Conservation (phyloP, 2,329 filamentous ascomycete species). For the Penicillium psychrosexuale region DNA sequence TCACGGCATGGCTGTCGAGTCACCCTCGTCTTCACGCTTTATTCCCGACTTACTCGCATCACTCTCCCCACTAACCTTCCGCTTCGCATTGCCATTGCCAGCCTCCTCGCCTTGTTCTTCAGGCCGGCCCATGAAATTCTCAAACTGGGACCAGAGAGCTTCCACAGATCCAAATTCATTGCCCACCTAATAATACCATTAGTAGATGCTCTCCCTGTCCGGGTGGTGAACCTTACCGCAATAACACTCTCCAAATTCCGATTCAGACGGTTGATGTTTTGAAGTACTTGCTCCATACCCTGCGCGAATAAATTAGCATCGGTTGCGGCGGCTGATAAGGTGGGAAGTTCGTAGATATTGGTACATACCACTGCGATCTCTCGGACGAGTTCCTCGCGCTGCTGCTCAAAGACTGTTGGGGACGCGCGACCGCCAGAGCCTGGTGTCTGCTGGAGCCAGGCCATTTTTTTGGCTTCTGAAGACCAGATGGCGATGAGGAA, state of each 20-base stretch:
- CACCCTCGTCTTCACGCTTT: conserved; percentile 16
- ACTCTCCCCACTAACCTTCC: conserved; percentile 26
- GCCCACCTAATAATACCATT: conserved; percentile 61
- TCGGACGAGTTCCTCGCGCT: conserved; percentile 41
- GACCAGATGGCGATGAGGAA: background rate
- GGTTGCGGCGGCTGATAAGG: background rate
- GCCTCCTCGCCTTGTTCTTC: conserved; percentile 40
- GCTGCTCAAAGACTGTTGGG: conserved; percentile 43
- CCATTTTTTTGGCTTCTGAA: conserved; percentile 8
- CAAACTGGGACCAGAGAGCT: conserved; percentile 94
- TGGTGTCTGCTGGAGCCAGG: conserved; percentile 18
- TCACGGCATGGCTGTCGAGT: conserved; percentile 14
- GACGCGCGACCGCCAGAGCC: conserved; percentile 17
- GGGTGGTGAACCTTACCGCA: conserved; percentile 56
- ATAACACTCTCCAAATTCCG: conserved; percentile 88
- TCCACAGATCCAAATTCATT: conserved; percentile 98
- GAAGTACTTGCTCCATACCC: conserved; percentile 82
- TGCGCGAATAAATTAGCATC: conserved; percentile 25
- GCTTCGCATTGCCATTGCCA: conserved; percentile 26
- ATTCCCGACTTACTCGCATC: conserved; percentile 21
- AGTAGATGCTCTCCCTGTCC: background rate
- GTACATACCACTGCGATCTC: conserved; percentile 45
- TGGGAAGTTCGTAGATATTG: conserved; percentile 21
- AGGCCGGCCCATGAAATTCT: conserved; percentile 86
- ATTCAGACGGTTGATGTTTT: conserved; percentile 95